Percentiles rank a stretch among this genome's conserved stretches.
These are phyloP conservation scores for Ilyonectria mors-panacis DNA, from an alignment of 2,329 filamentous ascomycete species.

Conservation along the genomic window DNA sequence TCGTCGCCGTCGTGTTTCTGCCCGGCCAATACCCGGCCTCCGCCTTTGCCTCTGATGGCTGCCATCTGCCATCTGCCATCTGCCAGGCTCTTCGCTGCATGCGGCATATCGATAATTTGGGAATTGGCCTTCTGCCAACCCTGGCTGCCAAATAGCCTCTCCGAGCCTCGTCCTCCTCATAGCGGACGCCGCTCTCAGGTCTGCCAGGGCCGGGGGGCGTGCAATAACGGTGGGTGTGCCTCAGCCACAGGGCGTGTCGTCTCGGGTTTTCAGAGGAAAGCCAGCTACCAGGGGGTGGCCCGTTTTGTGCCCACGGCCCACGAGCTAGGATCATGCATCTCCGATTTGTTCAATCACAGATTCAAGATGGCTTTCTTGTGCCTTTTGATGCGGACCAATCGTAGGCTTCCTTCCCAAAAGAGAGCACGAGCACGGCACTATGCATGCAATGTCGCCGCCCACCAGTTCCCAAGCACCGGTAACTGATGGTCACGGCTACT, in stretches of 20 bases:
- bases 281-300: slow-evolving; percentile 34
- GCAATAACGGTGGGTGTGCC: slow-evolving; percentile 23
- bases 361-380: slow-evolving; percentile 39
- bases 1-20: slow-evolving; percentile 20
- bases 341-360: slow-evolving; percentile 47
- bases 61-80: slow-evolving; percentile 20
- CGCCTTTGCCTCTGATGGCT: slow-evolving; percentile 14
- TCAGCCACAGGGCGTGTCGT: slow-evolving; percentile 36
- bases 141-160: slow-evolving; percentile 25
- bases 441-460: slow-evolving; percentile 34
- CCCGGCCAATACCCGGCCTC: slow-evolving; percentile 41
- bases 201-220: slow-evolving; percentile 35
- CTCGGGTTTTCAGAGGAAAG: slow-evolving; percentile 28
- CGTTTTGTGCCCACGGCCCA: slow-evolving; percentile 35
- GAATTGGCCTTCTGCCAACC: slow-evolving; percentile 25
- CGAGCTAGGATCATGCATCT: slow-evolving; percentile 48
- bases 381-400: slow-evolving; percentile 42
- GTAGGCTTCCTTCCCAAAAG: slow-evolving; percentile 23
- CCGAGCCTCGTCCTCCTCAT: slow-evolving; percentile 24
- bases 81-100: slow-evolving; percentile 21
- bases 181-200: slow-evolving; percentile 36
- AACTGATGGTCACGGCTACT: slow-evolving; percentile 30
- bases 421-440: slow-evolving; percentile 24
- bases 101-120: slow-evolving; percentile 20
- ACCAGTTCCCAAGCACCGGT: slow-evolving; percentile 35